phyloP scores from a whole-genome alignment of 2,329 filamentous ascomycete species.

The Neodidymelliopsis sp. region DNA sequence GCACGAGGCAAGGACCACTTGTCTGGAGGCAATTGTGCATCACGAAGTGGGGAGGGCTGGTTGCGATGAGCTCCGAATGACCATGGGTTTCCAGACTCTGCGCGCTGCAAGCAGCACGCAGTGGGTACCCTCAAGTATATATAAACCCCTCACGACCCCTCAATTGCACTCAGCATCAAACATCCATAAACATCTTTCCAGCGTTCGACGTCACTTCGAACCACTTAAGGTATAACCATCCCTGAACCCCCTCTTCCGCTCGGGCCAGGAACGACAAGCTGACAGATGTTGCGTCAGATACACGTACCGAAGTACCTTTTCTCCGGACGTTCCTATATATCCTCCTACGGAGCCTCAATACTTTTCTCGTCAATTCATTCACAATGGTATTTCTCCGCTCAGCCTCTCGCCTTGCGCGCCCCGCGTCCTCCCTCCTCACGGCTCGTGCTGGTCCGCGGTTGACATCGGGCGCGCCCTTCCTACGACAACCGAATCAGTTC shows the following conservation, averaged over 20 bases:
- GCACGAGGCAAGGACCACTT: conserved; percentile 33
- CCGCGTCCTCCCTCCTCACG: conserved; percentile 61
- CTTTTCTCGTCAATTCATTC: conserved; percentile 35
- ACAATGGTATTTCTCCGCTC: conserved; percentile 70
- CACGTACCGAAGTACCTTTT: conserved; percentile 30
- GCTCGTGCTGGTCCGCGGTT: conserved; percentile 52
- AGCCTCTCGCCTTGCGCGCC: conserved; percentile 64
- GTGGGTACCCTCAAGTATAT: conserved; percentile 34
- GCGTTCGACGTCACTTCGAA: conserved; percentile 32
- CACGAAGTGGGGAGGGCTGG: conserved; percentile 45
- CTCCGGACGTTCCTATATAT: conserved; percentile 34
- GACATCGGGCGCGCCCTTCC: conserved; percentile 52
- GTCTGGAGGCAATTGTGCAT: conserved; percentile 29
- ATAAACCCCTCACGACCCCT: conserved; percentile 40
- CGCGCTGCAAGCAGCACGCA: conserved; percentile 21
- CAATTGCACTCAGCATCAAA: conserved; percentile 25
- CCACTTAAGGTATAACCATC: conserved; percentile 37
- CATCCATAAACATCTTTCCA: conserved; percentile 10
- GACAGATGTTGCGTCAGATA: conserved; percentile 39
- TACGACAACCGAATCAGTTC: conserved; percentile 58
- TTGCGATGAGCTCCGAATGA: conserved; percentile 30
- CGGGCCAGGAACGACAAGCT: conserved; percentile 22
- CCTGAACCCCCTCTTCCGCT: conserved; percentile 28
- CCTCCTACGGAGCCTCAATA: conserved; percentile 27
- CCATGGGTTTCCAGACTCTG: conserved; percentile 29